Percentiles rank a stretch among this genome's conserved stretches.
These are phyloP conservation scores for Ceratocystis harringtonii DNA, from an alignment of 2,329 filamentous ascomycete genomes.

Conservation along the genomic window DNA sequence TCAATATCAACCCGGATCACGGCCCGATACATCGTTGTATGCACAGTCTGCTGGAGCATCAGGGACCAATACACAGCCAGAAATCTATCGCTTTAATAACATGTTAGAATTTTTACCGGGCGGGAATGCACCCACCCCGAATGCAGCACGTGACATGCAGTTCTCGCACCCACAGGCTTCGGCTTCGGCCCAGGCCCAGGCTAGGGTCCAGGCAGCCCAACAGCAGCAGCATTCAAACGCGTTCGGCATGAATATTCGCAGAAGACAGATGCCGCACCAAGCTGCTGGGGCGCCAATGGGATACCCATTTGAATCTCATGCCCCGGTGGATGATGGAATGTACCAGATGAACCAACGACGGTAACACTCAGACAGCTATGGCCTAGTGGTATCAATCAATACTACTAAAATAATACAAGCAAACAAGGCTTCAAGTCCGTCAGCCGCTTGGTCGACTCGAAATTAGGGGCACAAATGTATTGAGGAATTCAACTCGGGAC, in stretches of 20 bases:
- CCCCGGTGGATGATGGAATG: conserved; percentile 6
- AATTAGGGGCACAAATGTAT: background rate
- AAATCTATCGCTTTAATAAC: conserved; percentile 2
- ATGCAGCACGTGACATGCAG: conserved; percentile 5
- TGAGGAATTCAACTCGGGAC: background rate
- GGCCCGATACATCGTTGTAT: conserved; percentile 8
- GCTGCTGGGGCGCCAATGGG: background rate
- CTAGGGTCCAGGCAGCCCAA: conserved; percentile 7
- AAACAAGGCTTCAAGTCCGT: background rate
- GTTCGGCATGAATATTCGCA: background rate
- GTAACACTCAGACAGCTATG: background rate
- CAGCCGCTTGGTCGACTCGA: too few relatives aligned
- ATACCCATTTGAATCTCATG: conserved; percentile 9
- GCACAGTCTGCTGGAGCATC: conserved; percentile 1
- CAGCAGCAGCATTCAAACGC: conserved; percentile 8
- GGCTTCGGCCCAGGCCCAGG: conserved; percentile 5
- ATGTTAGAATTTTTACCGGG: too few relatives aligned
- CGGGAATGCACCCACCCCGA: background rate
- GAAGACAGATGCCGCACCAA: background rate
- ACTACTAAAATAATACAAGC: background rate
- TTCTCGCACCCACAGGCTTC: conserved; percentile 8
- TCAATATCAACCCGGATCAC: conserved; percentile 1
- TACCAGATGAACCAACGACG: conserved; percentile 5
- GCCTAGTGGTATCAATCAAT: too few relatives aligned
- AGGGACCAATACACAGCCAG: conserved; percentile 1